phyloP scores from a whole-genome alignment of 2,329 filamentous ascomycete genomes.

The Nigrospora osmanthi region DNA sequence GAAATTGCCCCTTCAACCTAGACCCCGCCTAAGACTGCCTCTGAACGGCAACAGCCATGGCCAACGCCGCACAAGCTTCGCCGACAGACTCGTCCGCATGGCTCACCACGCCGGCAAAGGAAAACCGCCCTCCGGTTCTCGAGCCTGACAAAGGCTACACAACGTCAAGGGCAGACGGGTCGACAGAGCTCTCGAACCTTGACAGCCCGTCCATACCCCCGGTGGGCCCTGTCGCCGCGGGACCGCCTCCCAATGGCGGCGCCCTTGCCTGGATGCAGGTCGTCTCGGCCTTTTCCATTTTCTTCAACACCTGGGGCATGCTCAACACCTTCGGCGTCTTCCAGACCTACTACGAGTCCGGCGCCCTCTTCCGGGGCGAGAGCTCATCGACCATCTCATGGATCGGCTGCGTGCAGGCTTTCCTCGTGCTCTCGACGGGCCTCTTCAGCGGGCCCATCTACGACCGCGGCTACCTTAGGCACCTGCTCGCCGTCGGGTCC shows the following conservation, averaged over 20 bases:
- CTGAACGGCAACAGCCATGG: too few relatives aligned
- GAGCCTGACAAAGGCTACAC: too few relatives aligned
- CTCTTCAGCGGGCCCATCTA: constrained; percentile 9
- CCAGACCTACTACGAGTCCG: constrained; percentile 11
- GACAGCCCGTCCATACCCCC: too few relatives aligned
- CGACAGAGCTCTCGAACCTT: too few relatives aligned
- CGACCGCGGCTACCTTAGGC: constrained; percentile 10
- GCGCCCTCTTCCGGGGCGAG: neutral
- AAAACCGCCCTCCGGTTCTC: too few relatives aligned
- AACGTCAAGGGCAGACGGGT: too few relatives aligned
- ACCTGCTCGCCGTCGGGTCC: constrained; percentile 5
- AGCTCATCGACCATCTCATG: constrained; percentile 10
- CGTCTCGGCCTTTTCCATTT: constrained; percentile 7
- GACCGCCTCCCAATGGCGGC: constrained; percentile 6
- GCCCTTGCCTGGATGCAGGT: constrained; percentile 10
- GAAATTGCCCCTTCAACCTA: too few relatives aligned
- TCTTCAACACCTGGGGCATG: constrained; percentile 13
- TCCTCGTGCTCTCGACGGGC: constrained; percentile 8
- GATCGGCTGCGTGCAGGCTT: constrained; percentile 12
- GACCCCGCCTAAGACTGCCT: too few relatives aligned
- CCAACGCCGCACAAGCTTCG: too few relatives aligned
- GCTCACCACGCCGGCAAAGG: too few relatives aligned
- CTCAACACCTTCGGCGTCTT: constrained; percentile 12
- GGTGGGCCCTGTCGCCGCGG: too few relatives aligned
- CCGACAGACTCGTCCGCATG: too few relatives aligned